Base-by-base conservation (phyloP, 108 stramenopile species). In the Skeletonema grethae region DNA sequence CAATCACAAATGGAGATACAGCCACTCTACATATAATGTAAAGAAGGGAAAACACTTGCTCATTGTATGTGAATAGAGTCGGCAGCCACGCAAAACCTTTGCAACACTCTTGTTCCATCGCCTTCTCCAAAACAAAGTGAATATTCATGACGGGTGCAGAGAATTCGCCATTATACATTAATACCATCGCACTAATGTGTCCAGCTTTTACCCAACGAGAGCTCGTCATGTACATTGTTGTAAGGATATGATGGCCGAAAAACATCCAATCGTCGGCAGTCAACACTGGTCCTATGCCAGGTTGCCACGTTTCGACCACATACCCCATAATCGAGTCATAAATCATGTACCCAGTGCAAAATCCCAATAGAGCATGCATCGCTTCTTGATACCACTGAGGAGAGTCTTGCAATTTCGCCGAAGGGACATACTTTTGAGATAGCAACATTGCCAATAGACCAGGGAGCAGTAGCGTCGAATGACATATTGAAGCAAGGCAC, bases 271-370 rank as follows among this genome's bases (percentile, higher is more conserved):
- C 75, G 25, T 65, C 70, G 36, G 5, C 56, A 11, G 46, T 53
- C 56, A 80, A 61, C 7, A 80, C 79, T 24, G 75, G 74, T 43
- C 79, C 79, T 20, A 50, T 32, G 24, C 79, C 79, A 39, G 64
- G 71, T 18, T 61, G 59, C 79, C 79, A 80, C 9, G 58, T 59
- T 13, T 70, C 79, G 6, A 67, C 60, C 10, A 75, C 39, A 32
- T 69, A 80, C n/a, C 74, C 73, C 55, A 80, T 61, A 25, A 73
- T 12, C 3, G 75, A 63, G 41, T 80, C 79, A 63, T 80, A 76
- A 15, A 80, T 63, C 79, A 80, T 80, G 69, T 80, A 80, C 22
- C 74, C 79, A n/a, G 75, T 76, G 13, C 79, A 80, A 57, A 56
- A 80, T 24, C 67, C 67, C 31, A 80, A 63, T 18, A 80, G 43